Evolutionary conservation across 192 early-diverging fungal species (phyloP), one percentile per base, ranked within the genome.

Genomic region (Backusella psychrophila): DNA sequence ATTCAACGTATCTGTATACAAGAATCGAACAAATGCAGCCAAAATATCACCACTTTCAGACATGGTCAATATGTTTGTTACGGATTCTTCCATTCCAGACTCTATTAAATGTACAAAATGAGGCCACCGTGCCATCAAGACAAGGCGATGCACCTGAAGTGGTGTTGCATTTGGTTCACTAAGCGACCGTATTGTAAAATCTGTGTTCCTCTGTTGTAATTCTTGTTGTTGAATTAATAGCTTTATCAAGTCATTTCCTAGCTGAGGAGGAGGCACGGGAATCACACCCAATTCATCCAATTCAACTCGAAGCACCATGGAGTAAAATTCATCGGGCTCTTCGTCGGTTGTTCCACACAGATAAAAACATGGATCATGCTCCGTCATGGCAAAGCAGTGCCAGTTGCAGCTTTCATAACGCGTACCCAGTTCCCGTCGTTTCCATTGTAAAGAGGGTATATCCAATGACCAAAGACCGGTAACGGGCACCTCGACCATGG

Each of bases 381-480:
- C 80, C 26, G 78, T 85, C 87, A 90, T 89, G 7, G 84, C 84
- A 82, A 89, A 90, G 49, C 87, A 89, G 66, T 92, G 88, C 91
- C 91, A 92, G 41, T 78, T 75, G n/a, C 63, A 78, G 4, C 46
- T 42, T 44, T 82, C 78, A 66, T 86, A 77, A 4, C 73, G 71
- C 19, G 73, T 52, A 14, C 75, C 78, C 15, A 70, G 66, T 39
- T 85, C 84, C 42, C 83, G 80, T 17, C 77, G 79, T 6, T 79
- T 80, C 91, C 91, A 92, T 42, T 86, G 81, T 44, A 91, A 80
- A 31, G 83, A 83, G 33, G 84, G 75, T 38, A 92, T 79, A 71
- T 90, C 88, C 9, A 92, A 76, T 17, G 81, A 76, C 91, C 91
- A 92, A 26, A 91, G 81, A 9, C 87, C 90, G 6, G 85, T 83